Base-by-base conservation (phyloP, 352 stramenopile species). In the Pythium pyrilobum region DNA sequence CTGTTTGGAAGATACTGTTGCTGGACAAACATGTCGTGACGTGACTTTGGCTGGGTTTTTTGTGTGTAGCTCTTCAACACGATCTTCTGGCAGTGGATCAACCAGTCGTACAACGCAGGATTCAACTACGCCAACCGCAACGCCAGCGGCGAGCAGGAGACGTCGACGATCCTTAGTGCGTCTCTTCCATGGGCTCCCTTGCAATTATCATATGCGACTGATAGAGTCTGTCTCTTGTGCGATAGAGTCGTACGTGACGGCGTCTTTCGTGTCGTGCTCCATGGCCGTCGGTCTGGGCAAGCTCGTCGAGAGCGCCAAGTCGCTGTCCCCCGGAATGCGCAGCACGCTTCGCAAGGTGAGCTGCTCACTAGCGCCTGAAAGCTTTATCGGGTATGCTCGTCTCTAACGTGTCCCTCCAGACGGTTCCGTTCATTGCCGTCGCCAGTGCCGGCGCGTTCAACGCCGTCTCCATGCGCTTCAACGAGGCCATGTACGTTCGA, bases 91-190 rank as follows among this genome's bases (percentile, higher is more conserved):
- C 85, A 95, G 56, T 95, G 85, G 85, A 66, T 89, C 45, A 95
- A 95, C 62, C 85, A 95, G 48, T 92, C 79, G 65, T 95, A 92
- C 70, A 93, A 89, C 64, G 81, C 83, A 2, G 83, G 81, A 44
- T 94, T 92, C 62, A 95, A 95, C 74, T 95, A 92, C 62, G 79
- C 85, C 27, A 95, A 95, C 64, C 79, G 85, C 53, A 92, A 90
- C 45, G 83, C 81, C 25, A 92, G 77, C 49, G 86, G 78, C 50
- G 79, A 88, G 33, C 79, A 92, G 48, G 77, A 89, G 55, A 89
- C 64, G 47, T 67, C 64, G 29, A 81, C 76, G 21, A 89, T 92
- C 59, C 46, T 89, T 37, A 92, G 82, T 90, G 68, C 56, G 75
- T 68, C 29, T 10, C 15, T 24, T 27, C 21, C 18, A 45, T n/a